These are phyloP conservation scores for Penicillium sp. DNA, from an alignment of 2,329 filamentous ascomycete species.

Conservation along the genomic window DNA sequence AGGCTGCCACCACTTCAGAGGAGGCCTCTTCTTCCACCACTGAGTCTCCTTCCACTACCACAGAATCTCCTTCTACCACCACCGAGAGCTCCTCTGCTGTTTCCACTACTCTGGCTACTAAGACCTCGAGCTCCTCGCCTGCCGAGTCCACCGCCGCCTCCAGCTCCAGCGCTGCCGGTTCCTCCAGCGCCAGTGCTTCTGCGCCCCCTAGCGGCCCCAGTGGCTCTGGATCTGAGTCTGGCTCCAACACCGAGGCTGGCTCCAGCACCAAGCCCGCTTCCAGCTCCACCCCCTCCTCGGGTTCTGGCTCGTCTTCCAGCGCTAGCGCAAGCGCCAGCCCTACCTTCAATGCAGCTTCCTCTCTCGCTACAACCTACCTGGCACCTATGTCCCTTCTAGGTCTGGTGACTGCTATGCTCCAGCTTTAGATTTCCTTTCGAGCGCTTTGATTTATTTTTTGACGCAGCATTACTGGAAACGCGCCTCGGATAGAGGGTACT, in stretches of 20 bases:
- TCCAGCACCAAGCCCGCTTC: neutral
- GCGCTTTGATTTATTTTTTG: constrained; percentile 1
- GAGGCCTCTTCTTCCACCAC: constrained; percentile 7
- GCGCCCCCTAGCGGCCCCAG: constrained; percentile 9
- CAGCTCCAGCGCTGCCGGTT: constrained; percentile 4
- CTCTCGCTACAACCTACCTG: constrained; percentile 25
- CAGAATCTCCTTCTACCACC: constrained; percentile 16
- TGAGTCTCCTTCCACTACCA: constrained; percentile 12
- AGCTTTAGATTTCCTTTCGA: constrained; percentile 25
- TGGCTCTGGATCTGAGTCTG: constrained; percentile 3
- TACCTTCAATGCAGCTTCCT: constrained; percentile 21
- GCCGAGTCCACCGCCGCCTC: constrained; percentile 16
- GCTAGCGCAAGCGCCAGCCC: constrained; percentile 10
- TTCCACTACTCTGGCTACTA: constrained; percentile 9
- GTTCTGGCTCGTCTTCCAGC: constrained; percentile 9
- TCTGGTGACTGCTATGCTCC: constrained; percentile 31
- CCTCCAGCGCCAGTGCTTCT: constrained; percentile 7
- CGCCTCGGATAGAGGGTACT: constrained; percentile 23
- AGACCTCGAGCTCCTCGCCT: constrained; percentile 8
- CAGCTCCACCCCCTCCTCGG: neutral
- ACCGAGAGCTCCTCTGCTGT: constrained; percentile 10
- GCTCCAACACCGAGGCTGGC: constrained; percentile 8
- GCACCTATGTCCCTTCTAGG: constrained; percentile 24
- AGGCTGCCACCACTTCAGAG: constrained; percentile 6
- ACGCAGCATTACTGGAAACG: constrained; percentile 13